phyloP scores from a whole-genome alignment of 2,329 filamentous ascomycete genomes.

The Dichotomopilus funicola region DNA sequence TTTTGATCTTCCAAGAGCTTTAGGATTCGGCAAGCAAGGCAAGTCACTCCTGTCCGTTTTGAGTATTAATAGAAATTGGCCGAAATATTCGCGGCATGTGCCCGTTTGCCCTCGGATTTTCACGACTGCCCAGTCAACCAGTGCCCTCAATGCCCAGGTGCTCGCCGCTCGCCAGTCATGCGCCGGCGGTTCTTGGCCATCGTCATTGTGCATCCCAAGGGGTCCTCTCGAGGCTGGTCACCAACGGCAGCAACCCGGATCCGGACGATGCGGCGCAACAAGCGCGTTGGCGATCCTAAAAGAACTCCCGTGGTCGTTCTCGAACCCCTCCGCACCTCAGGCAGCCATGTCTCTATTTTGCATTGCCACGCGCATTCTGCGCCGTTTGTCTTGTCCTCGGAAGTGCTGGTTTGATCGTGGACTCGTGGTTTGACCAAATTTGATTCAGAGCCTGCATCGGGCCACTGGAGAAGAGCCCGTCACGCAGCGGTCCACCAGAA shows the following conservation, averaged over 20 bases:
- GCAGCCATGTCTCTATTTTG: not conserved
- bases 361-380: too few species aligned
- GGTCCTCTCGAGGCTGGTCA: not conserved
- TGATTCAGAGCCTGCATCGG: too few species aligned
- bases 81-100: not conserved
- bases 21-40: not conserved
- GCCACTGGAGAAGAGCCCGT: too few species aligned
- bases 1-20: not conserved
- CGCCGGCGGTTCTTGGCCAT: not conserved
- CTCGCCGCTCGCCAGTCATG: too few species aligned
- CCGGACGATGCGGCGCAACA: conserved; percentile 1
- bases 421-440: too few species aligned
- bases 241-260: not conserved
- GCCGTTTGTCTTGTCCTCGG: too few species aligned
- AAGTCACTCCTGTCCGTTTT: not conserved
- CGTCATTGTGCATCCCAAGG: conserved; percentile 14
- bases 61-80: conserved; percentile 1
- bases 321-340: not conserved
- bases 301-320: not conserved
- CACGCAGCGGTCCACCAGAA: too few species aligned
- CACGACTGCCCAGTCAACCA: not conserved
- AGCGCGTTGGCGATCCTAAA: not conserved
- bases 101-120: not conserved
- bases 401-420: too few species aligned
- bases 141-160: too few species aligned